A percentile compares a stretch with the other conserved stretches of the same genome.
Evolutionary conservation across 1,284 basidiomycete genomes (phyloP).

Genomic region (Ustilago hordei): DNA sequence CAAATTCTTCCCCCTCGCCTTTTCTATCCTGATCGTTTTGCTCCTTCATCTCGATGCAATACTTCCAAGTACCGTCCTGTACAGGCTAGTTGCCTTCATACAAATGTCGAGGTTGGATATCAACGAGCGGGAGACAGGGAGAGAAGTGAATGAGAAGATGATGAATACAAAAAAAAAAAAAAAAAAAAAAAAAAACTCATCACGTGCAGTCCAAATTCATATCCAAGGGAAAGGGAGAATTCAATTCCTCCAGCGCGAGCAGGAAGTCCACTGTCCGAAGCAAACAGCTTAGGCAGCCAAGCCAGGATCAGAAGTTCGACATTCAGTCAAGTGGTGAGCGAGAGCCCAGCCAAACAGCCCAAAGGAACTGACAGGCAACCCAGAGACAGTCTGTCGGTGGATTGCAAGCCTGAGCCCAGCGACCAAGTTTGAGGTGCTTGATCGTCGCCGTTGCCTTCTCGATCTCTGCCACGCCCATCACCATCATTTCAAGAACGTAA

Average conservation of each 20-base stretch:
- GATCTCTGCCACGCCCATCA: slow-evolving; percentile 48
- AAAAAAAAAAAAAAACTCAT: neutral
- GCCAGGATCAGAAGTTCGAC: too few species aligned
- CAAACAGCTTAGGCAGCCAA: too few species aligned
- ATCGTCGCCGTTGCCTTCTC: slow-evolving; percentile 18
- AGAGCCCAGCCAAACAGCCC: neutral
- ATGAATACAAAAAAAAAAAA: neutral
- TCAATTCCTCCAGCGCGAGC: too few species aligned
- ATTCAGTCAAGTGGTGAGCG: neutral
- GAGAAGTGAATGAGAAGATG: neutral
- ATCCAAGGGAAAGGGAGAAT: too few species aligned
- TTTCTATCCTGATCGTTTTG: neutral
- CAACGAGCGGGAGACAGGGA: neutral
- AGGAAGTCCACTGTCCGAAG: too few species aligned
- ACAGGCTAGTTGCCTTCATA: neutral
- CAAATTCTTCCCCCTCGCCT: too few species aligned
- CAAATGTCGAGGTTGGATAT: neutral
- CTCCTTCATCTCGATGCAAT: neutral
- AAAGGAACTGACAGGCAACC: too few species aligned
- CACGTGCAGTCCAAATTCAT: too few species aligned
- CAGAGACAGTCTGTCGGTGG: neutral
- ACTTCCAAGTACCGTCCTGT: neutral
- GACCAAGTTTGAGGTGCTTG: slow-evolving; percentile 10
- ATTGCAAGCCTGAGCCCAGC: neutral
- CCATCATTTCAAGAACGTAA: slow-evolving; percentile 56